A percentile compares a stretch with the other conserved stretches of the same genome.
These are phyloP conservation scores for Teunomyces pallodes DNA, from an alignment of 805 yeast species.

Conservation along the genomic window DNA sequence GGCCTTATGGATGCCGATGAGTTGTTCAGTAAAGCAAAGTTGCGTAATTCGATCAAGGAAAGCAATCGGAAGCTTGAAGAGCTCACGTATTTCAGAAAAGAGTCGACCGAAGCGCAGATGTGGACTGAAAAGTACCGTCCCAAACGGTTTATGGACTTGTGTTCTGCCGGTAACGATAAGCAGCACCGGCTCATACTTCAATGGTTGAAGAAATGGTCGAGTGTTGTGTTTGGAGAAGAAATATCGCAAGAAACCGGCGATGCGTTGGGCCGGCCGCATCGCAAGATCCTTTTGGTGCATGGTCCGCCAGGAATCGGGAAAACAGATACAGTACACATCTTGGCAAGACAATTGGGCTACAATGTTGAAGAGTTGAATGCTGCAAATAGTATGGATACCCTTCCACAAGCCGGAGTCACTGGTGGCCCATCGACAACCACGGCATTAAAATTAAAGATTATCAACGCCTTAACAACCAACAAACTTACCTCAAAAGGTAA, in stretches of 20 bases:
- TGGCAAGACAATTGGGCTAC: slow-evolving; percentile 81
- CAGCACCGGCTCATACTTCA: slow-evolving; percentile 37
- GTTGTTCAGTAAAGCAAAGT: slow-evolving; percentile 12
- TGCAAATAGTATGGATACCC: slow-evolving; percentile 39
- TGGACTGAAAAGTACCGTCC: slow-evolving; percentile 46
- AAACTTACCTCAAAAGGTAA: slow-evolving; percentile 64
- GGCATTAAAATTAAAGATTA: slow-evolving; percentile 34
- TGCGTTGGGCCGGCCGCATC: slow-evolving; percentile 36
- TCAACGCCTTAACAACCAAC: slow-evolving; percentile 56
- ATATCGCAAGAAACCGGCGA: slow-evolving; percentile 17
- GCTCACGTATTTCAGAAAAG: not conserved
- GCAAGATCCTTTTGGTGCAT: slow-evolving; percentile 68
- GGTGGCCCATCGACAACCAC: slow-evolving; percentile 20
- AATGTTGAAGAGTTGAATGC: slow-evolving; percentile 84
- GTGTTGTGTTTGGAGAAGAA: slow-evolving; percentile 30
- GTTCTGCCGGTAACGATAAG: slow-evolving; percentile 45
- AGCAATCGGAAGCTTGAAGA: slow-evolving; percentile 1
- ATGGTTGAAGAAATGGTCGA: slow-evolving; percentile 41
- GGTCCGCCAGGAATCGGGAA: slow-evolving; percentile 97
- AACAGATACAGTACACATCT: slow-evolving; percentile 81
- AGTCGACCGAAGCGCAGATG: slow-evolving; percentile 9
- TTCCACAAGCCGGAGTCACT: slow-evolving; percentile 22
- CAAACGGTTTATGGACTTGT: slow-evolving; percentile 29
- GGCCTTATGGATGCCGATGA: slow-evolving; percentile 12
- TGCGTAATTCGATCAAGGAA: slow-evolving; percentile 7